Evolutionary conservation across 2,329 filamentous ascomycete genomes (phyloP), one percentile per base, ranked within the genome.

Genomic region (Trichoderma afroharzianum): DNA sequence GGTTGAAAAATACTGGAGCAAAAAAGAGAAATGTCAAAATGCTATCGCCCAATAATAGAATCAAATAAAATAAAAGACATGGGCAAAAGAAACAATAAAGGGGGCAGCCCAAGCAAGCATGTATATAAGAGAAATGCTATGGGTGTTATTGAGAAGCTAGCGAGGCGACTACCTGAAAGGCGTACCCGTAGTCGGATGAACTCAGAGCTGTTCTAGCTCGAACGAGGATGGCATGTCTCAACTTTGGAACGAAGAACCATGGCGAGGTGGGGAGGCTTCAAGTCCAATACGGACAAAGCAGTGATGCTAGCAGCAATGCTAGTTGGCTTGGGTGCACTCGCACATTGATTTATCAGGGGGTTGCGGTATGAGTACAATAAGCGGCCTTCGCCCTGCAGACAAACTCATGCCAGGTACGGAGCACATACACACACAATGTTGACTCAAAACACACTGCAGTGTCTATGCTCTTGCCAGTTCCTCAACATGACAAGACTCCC

Each of bases 1-100:
- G 8, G 88, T 90, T 36, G 91, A 92, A 82, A 93, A 93, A 82
- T 92, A 93, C 88, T 93, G 79, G 53, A 72, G 68, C 21, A 68
- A 50, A 30, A 39, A 71, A 33, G 8, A 36, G 18, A 53, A 9
- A 67, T 53, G 53, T 69, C 50, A 71, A 62, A 50, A 26, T 32
- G 12, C 7, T 14, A 28, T 21, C 18, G 15, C 43, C 26, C 12
- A 18, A 18, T 36, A 59, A 21, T 59, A 39, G 53, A 53, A 32
- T 21, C n/a, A 30, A 57, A 58, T 63, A 67, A 71, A 59, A 59
- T 32, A 55, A 55, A 39, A 53, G 26, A 32, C 18, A 58, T 43
- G 7, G 39, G 18, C 28, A 15, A 26, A 70, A 21, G 72, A 15
- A 21, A 68, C 28, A 47, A 43, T 14, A 43, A 53, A 71, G 12